phyloP scores from a whole-genome alignment of 2,329 filamentous ascomycete genomes.

The Escovopsis sp. region DNA sequence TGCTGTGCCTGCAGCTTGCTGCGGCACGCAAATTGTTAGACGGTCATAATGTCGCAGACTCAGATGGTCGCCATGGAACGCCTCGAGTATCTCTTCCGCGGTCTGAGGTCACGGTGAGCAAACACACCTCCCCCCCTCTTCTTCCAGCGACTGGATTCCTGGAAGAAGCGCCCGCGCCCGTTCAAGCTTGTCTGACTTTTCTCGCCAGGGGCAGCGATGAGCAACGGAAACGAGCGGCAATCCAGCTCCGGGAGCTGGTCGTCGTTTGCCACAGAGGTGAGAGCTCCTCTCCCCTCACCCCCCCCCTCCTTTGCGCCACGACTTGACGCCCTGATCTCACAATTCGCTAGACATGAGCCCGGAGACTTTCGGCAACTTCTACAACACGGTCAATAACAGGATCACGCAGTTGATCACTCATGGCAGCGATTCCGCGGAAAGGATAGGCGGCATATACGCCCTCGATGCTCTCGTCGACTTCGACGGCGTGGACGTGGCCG shows the following conservation, averaged over 20 bases:
- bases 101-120: conserved; percentile 39
- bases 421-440: conserved; percentile 73
- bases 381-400: conserved; percentile 40
- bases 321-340: conserved; percentile 7
- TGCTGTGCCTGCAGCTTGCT: conserved; percentile 2
- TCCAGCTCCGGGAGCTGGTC: conserved; percentile 41
- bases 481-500: conserved; percentile 81
- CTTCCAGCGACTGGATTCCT: no score
- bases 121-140: background rate
- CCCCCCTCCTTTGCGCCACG: background rate
- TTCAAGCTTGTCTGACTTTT: background rate
- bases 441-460: conserved; percentile 81
- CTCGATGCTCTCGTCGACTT: conserved; percentile 91
- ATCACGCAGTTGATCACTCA: conserved; percentile 61
- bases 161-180: background rate
- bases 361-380: conserved; percentile 56
- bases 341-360: conserved; percentile 50
- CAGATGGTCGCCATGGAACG: conserved; percentile 40
- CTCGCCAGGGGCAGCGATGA: conserved; percentile 28
- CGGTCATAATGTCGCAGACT: conserved; percentile 27
- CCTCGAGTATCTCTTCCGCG: conserved; percentile 39
- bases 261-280: conserved; percentile 40
- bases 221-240: conserved; percentile 35
- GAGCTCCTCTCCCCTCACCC: background rate
- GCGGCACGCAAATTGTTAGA: conserved; percentile 10